Evolutionary conservation across 2,329 filamentous ascomycete genomes (phyloP).

Genomic region (Neocatenulostroma microsporum): DNA sequence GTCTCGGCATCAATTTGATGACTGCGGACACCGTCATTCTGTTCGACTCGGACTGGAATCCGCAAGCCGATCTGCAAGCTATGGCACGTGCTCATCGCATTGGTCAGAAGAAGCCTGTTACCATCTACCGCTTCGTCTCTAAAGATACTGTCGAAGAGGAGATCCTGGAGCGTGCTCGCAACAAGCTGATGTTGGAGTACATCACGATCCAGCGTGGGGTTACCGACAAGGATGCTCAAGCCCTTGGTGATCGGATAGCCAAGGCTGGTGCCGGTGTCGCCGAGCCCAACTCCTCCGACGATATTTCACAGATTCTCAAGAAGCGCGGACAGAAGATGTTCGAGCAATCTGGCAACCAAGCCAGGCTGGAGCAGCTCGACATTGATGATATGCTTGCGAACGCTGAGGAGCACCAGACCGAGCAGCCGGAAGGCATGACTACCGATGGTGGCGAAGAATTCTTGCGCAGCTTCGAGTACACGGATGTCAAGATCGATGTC

Average conservation of each 20-base stretch:
- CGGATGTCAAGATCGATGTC: conserved; percentile 91
- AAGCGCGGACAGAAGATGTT: conserved; percentile 99
- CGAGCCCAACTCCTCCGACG: conserved; percentile 83
- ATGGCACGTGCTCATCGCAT: conserved; percentile 99
- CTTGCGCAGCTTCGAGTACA: conserved; percentile 81
- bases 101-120: conserved; percentile 91
- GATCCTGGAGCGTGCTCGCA: conserved; percentile 87
- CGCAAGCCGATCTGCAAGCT: conserved; percentile 92
- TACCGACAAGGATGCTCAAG: conserved; percentile 83
- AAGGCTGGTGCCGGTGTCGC: conserved; percentile 52
- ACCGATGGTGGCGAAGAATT: conserved; percentile 97
- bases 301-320: conserved; percentile 94
- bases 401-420: conserved; percentile 93
- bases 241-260: conserved; percentile 70
- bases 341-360: conserved; percentile 92
- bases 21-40: conserved; percentile 96
- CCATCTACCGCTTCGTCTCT: conserved; percentile 90
- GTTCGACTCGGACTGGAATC: conserved; percentile 99
- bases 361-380: conserved; percentile 91
- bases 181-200: conserved; percentile 95
- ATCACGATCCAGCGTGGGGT: conserved; percentile 95
- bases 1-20: conserved; percentile 98
- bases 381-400: conserved; percentile 96
- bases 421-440: conserved; percentile 87
- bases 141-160: conserved; percentile 99